Evolutionary conservation across 495 filamentous ascomycete species (phyloP), one percentile per base, ranked within the genome.

Genomic region (Lasiosphaeris hirsuta): DNA sequence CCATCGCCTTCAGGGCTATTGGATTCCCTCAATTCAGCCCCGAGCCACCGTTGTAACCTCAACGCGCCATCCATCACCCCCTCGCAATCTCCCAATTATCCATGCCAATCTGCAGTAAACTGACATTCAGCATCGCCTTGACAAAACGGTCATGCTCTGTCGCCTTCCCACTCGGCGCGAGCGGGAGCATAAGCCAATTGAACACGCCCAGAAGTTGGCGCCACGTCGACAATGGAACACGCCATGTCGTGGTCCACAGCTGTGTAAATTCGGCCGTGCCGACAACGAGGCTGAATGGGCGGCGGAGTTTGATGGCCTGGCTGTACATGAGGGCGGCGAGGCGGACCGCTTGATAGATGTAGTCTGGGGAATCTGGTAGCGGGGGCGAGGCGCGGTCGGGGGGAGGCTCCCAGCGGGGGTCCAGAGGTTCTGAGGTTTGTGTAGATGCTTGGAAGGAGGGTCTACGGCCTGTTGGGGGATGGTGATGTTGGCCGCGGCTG

Each of bases 221-320:
- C 71, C 72, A 72, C 23, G 55, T 63, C 13, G 57, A 40, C 13
- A 71, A 62, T 50, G 71, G 65, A 49, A 75, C 66, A 4, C 58
- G 58, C 71, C 72, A 75, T 3, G 62, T 54, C 14, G 70, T 71
- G 18, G 63, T 69, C 72, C 72, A 75, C 4, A 75, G 61, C 47
- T 59, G 43, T n/a, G 61, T 23, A 47, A 71, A 68, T 23, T 70
- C 69, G 10, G 18, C 46, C 4, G 49, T 23, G 7, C 34, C 35
- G 7, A 70, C 62, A n/a, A 66, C 40, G 1, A 14, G 14, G 40
- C 61, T 63, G 40, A 72, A 69, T 1, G 72, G 69, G 3, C 42
- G 59, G 1, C 69, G 68, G 3, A 49, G 33, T 55, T 59, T 65
- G 63, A 75, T 68, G 19, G 69, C 66, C 3, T 60, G 64, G 47